These are phyloP conservation scores for Luffa aegyptiaca DNA, from an alignment of 306 rosid species.

Conservation along the genomic window DNA sequence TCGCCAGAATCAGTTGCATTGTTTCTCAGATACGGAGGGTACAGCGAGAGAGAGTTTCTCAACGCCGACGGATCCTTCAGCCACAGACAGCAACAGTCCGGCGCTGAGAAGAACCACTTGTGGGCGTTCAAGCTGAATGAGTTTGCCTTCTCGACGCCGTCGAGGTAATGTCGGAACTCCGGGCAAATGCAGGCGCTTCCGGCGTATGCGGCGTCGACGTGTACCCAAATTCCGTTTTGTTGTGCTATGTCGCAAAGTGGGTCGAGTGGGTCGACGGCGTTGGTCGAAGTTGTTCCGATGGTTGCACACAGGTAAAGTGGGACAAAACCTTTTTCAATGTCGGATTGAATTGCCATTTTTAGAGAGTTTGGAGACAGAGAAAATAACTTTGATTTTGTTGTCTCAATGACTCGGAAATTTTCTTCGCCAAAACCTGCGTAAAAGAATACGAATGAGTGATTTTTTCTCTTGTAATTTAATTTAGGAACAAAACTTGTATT, in stretches of 20 bases:
- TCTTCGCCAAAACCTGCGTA: slow-evolving; percentile 12
- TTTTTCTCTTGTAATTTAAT: no score
- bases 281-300: slow-evolving; percentile 29
- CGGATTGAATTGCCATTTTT: not conserved
- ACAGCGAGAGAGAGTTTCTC: not conserved
- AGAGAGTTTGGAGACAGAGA: slow-evolving; percentile 12
- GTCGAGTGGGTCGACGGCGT: slow-evolving; percentile 25
- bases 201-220: slow-evolving; percentile 34
- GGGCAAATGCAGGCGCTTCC: slow-evolving; percentile 38
- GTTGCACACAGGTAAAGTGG: slow-evolving; percentile 27
- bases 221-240: slow-evolving; percentile 32
- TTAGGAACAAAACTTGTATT: no score
- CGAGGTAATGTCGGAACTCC: slow-evolving; percentile 23
- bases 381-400: slow-evolving; percentile 11
- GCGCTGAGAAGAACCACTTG: slow-evolving; percentile 26
- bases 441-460: not conserved
- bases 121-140: slow-evolving; percentile 36
- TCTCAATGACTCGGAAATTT: slow-evolving; percentile 14
- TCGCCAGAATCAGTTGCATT: not conserved
- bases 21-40: slow-evolving; percentile 13
- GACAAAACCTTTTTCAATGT: slow-evolving; percentile 13
- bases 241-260: slow-evolving; percentile 17
- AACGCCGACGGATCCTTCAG: slow-evolving; percentile 1
- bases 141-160: slow-evolving; percentile 20
- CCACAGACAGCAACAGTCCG: slow-evolving; percentile 38